Percentiles rank a stretch among this genome's conserved stretches.
phyloP scores from a whole-genome alignment of 495 filamentous ascomycete species.

The Penicillium waksmanii region DNA sequence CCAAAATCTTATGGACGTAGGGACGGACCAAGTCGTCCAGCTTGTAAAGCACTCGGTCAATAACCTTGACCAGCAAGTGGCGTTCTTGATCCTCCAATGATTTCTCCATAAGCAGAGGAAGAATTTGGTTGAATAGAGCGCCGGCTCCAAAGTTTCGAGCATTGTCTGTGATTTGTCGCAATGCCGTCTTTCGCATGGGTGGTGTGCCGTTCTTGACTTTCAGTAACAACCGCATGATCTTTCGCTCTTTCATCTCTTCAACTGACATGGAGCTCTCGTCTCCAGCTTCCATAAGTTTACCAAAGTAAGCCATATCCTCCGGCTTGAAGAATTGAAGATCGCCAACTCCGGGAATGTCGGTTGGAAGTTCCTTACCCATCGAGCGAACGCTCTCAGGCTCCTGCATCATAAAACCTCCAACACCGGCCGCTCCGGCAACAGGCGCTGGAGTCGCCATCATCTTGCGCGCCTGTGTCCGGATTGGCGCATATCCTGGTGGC shows the following conservation, averaged over 20 bases:
- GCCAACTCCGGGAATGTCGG: conserved; percentile 95
- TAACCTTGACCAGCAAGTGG: conserved; percentile 98
- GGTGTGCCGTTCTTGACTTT: conserved; percentile 99
- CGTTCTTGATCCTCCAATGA: conserved; percentile 98
- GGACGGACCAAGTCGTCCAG: conserved; percentile 95
- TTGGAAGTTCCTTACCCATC: conserved; percentile 89
- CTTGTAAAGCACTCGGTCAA: conserved; percentile 98
- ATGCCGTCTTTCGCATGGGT: conserved; percentile 98
- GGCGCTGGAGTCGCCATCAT: conserved; percentile 75
- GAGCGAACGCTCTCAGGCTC: conserved; percentile 81
- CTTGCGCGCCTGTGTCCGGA: conserved; percentile 75
- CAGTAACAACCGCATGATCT: conserved; percentile 95
- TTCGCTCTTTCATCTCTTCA: conserved; percentile 95
- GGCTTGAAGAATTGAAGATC: conserved; percentile 99
- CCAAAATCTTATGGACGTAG: conserved; percentile 96
- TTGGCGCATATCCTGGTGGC: conserved; percentile 90
- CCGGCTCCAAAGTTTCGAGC: conserved; percentile 96
- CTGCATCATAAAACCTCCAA: conserved; percentile 96
- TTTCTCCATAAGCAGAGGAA: conserved; percentile 98
- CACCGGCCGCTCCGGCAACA: conserved; percentile 61
- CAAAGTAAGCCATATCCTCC: conserved; percentile 99
- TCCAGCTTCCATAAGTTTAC: conserved; percentile 92
- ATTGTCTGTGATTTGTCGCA: conserved; percentile 97
- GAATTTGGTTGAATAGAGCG: conserved; percentile 95
- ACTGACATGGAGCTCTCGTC: conserved; percentile 91